Evolutionary conservation across 495 filamentous ascomycete genomes (phyloP).

Genomic region (Penicillium ucsense): DNA sequence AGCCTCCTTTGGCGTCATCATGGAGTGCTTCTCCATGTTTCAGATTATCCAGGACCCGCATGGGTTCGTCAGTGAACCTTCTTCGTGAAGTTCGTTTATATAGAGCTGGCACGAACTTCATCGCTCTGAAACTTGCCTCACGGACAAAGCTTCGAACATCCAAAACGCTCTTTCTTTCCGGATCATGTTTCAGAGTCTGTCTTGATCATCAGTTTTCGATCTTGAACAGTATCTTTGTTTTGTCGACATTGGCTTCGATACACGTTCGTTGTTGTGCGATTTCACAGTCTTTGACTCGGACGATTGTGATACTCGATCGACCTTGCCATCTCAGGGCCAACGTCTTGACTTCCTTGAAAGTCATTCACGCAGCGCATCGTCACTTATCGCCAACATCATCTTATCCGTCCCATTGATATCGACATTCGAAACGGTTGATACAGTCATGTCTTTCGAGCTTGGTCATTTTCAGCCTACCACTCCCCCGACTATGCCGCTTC

Average conservation of each 20-base stretch:
- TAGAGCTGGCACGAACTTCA: conserved; percentile 12
- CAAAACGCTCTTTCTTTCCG: conserved; percentile 20
- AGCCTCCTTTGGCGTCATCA: conserved; percentile 24
- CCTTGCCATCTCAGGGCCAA: neutral
- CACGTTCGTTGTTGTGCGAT: conserved; percentile 8
- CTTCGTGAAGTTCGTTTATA: conserved; percentile 15
- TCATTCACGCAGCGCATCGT: neutral
- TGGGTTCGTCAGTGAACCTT: conserved; percentile 16
- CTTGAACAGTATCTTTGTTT: conserved; percentile 3
- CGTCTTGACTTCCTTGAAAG: neutral
- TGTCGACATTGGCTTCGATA: conserved; percentile 6
- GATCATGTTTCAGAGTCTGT: conserved; percentile 10
- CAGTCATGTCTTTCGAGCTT: conserved; percentile 37
- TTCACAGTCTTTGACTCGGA: neutral
- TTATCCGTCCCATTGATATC: neutral
- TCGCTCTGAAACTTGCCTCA: conserved; percentile 8
- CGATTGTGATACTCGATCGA: neutral
- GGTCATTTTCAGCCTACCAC: conserved; percentile 39
- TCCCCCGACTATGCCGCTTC: conserved; percentile 29
- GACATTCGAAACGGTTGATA: neutral
- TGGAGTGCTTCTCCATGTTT: conserved; percentile 36
- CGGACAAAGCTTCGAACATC: conserved; percentile 34
- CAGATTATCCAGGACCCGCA: conserved; percentile 25
- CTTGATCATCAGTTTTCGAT: conserved; percentile 5
- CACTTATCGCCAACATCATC: neutral